Evolutionary conservation across 164 flowering plant species (phyloP).

Genomic region (Kalanchoe fedtschenkoi): DNA sequence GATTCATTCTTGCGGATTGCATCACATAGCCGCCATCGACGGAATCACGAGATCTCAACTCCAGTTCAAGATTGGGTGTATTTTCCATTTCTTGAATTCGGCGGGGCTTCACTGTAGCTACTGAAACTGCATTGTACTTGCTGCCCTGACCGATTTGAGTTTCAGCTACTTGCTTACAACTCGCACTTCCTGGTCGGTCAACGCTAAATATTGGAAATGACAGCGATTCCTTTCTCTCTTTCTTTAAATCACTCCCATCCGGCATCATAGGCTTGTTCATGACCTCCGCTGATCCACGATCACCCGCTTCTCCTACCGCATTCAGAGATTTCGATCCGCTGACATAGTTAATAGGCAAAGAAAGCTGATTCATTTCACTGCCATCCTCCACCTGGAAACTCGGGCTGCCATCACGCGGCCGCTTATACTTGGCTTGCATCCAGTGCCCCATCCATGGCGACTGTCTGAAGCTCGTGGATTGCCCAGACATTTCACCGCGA

Average conservation of each 20-base stretch:
- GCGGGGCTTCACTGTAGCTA: not conserved
- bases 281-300: slow-evolving; percentile 8
- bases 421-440: slow-evolving; percentile 24
- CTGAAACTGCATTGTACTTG: slow-evolving; percentile 8
- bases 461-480: slow-evolving; percentile 18
- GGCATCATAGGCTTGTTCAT: slow-evolving; percentile 8
- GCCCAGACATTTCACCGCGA: slow-evolving; percentile 11
- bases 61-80: not conserved
- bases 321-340: not conserved
- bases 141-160: slow-evolving; percentile 12
- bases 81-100: not conserved
- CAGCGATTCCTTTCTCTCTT: slow-evolving; percentile 13
- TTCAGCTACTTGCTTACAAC: not conserved
- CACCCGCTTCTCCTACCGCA: slow-evolving; percentile 11
- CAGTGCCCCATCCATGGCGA: slow-evolving; percentile 58
- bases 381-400: slow-evolving; percentile 12
- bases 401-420: slow-evolving; percentile 13
- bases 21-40: not conserved
- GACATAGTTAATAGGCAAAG: not conserved
- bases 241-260: slow-evolving; percentile 10
- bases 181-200: slow-evolving; percentile 9
- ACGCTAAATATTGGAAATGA: slow-evolving; percentile 16
- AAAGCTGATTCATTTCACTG: slow-evolving; percentile 1
- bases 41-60: not conserved
- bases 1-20: not conserved